Percentiles rank a stretch among this genome's conserved stretches.
Evolutionary conservation across 2,329 filamentous ascomycete genomes (phyloP).

Genomic region (Plenodomus lindquistii): DNA sequence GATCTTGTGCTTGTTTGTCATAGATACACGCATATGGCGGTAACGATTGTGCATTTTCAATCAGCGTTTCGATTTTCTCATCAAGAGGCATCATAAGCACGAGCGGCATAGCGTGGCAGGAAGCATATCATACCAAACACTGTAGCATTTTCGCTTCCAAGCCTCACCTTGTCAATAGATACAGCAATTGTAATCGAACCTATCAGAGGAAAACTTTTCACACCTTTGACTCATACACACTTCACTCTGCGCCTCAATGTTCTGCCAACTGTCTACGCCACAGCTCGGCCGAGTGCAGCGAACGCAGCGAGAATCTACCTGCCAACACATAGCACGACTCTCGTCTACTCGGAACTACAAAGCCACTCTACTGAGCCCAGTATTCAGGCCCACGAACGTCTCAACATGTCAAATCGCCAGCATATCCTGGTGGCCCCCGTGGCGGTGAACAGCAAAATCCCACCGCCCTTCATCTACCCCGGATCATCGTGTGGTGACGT

Average conservation of each 20-base stretch:
- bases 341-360: neutral
- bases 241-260: neutral
- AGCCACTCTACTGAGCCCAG: neutral
- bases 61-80: conserved; percentile 16
- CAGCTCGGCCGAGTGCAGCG: neutral
- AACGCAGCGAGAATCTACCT: neutral
- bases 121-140: conserved; percentile 16
- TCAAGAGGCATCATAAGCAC: conserved; percentile 11
- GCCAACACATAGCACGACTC: neutral
- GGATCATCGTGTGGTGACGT: conserved; percentile 32
- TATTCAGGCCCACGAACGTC: conserved; percentile 3
- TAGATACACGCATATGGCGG: conserved; percentile 23
- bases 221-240: neutral
- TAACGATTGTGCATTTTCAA: conserved; percentile 29
- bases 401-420: conserved; percentile 22
- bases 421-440: conserved; percentile 23
- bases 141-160: neutral
- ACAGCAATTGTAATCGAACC: conserved; percentile 1
- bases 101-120: conserved; percentile 29
- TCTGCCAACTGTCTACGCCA: neutral
- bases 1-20: conserved; percentile 16
- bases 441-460: conserved; percentile 34
- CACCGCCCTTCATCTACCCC: conserved; percentile 29
- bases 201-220: conserved; percentile 6
- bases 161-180: conserved; percentile 11